Evolutionary conservation across 139 green algal species (phyloP).

Genomic region (Trebouxia sp.): DNA sequence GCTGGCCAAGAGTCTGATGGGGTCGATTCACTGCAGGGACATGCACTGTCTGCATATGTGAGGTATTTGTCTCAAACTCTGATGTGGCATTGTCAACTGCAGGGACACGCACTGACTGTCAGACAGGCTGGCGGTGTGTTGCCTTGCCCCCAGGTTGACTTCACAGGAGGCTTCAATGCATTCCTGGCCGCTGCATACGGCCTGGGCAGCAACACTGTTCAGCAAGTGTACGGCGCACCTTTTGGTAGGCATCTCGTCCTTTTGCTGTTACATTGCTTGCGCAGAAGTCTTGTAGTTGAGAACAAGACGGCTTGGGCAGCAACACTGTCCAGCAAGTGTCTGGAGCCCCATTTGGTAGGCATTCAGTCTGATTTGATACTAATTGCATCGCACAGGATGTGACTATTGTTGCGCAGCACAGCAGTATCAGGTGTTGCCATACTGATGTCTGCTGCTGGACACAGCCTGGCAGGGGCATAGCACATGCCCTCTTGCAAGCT

Average conservation of each 20-base stretch:
- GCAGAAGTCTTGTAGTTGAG: too few species aligned
- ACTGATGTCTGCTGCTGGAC: too few species aligned
- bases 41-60: slow-evolving; percentile 27
- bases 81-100: neutral
- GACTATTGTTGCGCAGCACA: too few species aligned
- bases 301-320: slow-evolving; percentile 11
- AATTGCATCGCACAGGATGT: too few species aligned
- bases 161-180: slow-evolving; percentile 36
- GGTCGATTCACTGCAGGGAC: slow-evolving; percentile 25
- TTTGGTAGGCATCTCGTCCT: too few species aligned
- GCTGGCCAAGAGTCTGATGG: slow-evolving; percentile 21
- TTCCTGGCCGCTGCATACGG: slow-evolving; percentile 35
- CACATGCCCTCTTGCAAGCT: too few species aligned
- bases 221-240: neutral
- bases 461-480: too few species aligned
- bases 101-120: slow-evolving; percentile 35
- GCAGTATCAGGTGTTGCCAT: too few species aligned
- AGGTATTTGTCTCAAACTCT: neutral
- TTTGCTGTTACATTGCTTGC: too few species aligned
- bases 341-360: neutral
- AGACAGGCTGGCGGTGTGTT: slow-evolving; percentile 17
- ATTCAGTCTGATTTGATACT: too few species aligned
- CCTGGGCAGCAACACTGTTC: neutral
- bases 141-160: slow-evolving; percentile 35
- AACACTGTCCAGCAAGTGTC: too few species aligned